A percentile compares a stretch with the other conserved stretches of the same genome.
Evolutionary conservation across 202 grass and related monocot species (phyloP).

Genomic region (Digitaria exilis): DNA sequence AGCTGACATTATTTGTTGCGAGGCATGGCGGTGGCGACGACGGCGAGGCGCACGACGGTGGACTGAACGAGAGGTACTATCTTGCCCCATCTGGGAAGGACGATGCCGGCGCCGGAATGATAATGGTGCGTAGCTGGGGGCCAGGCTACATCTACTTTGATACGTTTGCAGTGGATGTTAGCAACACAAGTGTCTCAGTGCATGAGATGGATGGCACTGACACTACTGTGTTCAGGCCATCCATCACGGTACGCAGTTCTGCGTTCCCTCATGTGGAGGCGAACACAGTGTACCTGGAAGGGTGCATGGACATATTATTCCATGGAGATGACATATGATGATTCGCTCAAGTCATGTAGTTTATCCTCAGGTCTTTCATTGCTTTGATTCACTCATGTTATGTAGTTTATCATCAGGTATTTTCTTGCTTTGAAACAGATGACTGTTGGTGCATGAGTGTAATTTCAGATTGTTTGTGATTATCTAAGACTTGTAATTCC

Average conservation of each 20-base stretch:
- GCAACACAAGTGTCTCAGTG: not conserved
- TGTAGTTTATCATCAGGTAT: too few relatives aligned
- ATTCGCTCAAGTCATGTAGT: not conserved
- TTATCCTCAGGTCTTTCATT: too few relatives aligned
- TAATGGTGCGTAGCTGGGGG: not conserved
- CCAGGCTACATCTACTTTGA: not conserved
- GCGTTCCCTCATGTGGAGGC: not conserved
- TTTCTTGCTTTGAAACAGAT: too few relatives aligned
- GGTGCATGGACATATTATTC: not conserved
- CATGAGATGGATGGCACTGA: not conserved
- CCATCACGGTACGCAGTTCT: not conserved
- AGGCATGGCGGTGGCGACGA: too few relatives aligned
- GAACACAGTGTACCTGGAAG: not conserved
- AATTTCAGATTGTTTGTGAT: too few relatives aligned
- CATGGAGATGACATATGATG: not conserved
- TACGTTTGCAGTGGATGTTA: not conserved
- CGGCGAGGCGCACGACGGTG: too few relatives aligned
- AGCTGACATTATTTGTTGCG: too few relatives aligned
- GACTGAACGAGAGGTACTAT: not conserved
- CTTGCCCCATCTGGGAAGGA: not conserved
- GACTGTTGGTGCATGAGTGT: too few relatives aligned
- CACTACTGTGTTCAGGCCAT: not conserved
- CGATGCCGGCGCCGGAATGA: not conserved
- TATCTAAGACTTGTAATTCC: too few relatives aligned
- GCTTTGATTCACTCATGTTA: not conserved